Evolutionary conservation across 192 early-diverging fungal genomes (phyloP).

Genomic region (Phlyctochytrium bullatum): DNA sequence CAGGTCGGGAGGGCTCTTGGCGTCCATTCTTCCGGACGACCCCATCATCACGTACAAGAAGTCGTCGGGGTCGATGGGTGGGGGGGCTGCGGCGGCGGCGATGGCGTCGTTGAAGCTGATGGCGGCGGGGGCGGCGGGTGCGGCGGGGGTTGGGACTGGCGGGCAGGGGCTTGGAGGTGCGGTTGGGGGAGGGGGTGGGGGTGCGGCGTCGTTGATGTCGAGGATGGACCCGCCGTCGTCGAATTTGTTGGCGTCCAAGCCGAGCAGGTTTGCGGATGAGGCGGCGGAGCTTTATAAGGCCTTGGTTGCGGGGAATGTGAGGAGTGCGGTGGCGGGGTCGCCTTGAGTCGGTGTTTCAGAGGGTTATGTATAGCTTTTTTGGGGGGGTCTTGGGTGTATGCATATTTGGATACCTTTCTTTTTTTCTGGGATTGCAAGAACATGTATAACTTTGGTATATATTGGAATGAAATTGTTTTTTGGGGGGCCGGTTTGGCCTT

Average conservation of each 20-base stretch:
- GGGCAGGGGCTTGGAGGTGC: neutral
- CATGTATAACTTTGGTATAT: too few species aligned
- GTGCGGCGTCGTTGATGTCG: neutral
- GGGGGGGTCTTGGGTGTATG: neutral
- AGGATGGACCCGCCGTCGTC: neutral
- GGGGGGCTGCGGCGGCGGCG: neutral
- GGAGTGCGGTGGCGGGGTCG: neutral
- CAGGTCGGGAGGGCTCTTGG: neutral
- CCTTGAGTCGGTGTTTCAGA: neutral
- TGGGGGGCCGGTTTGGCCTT: too few species aligned
- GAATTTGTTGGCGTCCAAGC: neutral
- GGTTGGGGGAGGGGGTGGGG: neutral
- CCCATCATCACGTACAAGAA: neutral
- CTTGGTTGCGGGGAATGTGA: neutral
- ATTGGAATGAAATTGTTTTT: too few species aligned
- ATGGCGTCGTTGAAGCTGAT: too few species aligned
- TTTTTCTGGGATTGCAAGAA: neutral
- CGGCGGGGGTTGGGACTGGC: neutral
- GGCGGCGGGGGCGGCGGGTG: neutral
- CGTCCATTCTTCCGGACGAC: neutral
- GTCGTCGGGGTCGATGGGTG: neutral
- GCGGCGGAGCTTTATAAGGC: neutral
- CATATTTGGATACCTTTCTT: neutral
- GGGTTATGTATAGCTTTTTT: neutral
- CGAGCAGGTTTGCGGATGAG: neutral